Conservation (phyloP, 1,139 yeast genomes). For the Blastobotrys arbuscula region DNA sequence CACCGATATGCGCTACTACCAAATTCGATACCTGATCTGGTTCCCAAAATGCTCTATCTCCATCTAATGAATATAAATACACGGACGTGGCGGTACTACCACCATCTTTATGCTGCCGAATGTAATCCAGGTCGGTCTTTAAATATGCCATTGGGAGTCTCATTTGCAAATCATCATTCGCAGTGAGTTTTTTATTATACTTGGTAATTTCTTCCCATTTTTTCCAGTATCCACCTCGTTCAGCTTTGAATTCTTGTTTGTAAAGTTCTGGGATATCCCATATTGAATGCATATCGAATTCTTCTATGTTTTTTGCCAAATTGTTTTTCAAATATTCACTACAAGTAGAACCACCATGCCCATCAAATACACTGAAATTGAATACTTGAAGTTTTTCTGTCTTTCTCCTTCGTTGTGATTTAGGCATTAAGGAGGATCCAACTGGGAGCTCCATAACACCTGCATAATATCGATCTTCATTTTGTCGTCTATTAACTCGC, state of each 20-base stretch:
- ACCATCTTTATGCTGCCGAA: conserved; percentile 35
- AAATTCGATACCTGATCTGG: conserved; percentile 63
- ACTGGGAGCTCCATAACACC: conserved; percentile 46
- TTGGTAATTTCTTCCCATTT: conserved; percentile 57
- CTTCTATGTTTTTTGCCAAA: conserved; percentile 54
- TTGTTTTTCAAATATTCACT: conserved; percentile 51
- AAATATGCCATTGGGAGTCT: conserved; percentile 61
- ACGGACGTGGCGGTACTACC: conserved; percentile 87
- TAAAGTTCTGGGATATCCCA: conserved; percentile 47
- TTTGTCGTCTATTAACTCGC: conserved; percentile 67
- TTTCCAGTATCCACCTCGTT: conserved; percentile 84
- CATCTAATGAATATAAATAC: conserved; percentile 49
- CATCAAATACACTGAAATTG: conserved; percentile 77
- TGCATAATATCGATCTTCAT: conserved; percentile 75
- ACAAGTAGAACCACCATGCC: conserved; percentile 87
- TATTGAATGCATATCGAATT: conserved; percentile 35
- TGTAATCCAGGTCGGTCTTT: conserved; percentile 48
- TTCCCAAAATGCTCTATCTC: conserved; percentile 56
- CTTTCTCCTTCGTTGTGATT: conserved; percentile 20
- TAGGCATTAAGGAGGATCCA: conserved; percentile 36
- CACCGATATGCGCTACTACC: conserved; percentile 90
- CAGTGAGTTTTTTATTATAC: conserved; percentile 38
- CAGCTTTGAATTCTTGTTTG: conserved; percentile 45
- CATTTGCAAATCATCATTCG: conserved; percentile 50
- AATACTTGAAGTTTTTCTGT: conserved; percentile 40